phyloP scores from a whole-genome alignment of 2,329 filamentous ascomycete genomes.

The Botrytis deweyae region DNA sequence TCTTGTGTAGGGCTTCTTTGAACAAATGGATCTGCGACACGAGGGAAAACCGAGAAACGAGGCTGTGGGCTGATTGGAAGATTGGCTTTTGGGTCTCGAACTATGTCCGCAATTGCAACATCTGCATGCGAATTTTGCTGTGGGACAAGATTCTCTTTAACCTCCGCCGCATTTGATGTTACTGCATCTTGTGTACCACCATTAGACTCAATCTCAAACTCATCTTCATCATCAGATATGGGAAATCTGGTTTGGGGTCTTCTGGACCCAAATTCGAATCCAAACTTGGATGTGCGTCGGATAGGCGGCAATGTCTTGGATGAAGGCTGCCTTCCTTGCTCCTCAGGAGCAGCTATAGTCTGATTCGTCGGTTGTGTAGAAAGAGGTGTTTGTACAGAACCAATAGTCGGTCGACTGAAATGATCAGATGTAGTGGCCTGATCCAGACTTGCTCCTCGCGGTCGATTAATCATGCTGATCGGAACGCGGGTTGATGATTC shows the following conservation, averaged over 20 bases:
- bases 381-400: conserved; percentile 19
- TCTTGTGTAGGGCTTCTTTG: background rate
- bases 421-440: background rate
- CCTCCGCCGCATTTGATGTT: background rate
- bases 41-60: conserved; percentile 12
- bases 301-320: conserved; percentile 56
- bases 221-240: conserved; percentile 33
- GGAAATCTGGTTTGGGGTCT: conserved; percentile 35
- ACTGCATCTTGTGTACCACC: background rate
- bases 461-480: conserved; percentile 28
- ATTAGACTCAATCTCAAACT: background rate
- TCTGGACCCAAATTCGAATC: conserved; percentile 41
- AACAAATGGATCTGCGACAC: conserved; percentile 1
- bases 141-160: background rate
- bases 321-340: conserved; percentile 25
- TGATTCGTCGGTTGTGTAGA: background rate
- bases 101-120: background rate
- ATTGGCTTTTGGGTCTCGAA: background rate
- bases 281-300: conserved; percentile 57
- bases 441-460: conserved; percentile 27
- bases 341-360: background rate
- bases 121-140: background rate
- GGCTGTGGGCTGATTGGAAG: background rate
- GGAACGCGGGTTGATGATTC: background rate
- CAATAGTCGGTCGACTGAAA: background rate